Evolutionary conservation across 306 rosid genomes (phyloP).

Genomic region (Urtica urens): DNA sequence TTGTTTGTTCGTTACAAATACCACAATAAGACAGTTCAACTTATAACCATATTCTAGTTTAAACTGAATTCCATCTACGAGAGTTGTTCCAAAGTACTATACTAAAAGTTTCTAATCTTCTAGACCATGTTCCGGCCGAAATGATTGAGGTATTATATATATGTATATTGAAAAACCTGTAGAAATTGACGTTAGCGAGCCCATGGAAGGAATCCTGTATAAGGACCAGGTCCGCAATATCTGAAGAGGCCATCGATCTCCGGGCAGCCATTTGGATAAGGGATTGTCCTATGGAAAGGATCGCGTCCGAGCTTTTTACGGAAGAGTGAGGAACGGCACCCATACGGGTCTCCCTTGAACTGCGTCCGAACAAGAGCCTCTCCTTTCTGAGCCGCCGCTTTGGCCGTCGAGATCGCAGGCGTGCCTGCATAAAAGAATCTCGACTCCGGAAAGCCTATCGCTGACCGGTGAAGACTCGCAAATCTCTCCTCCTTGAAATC

Average conservation of each 20-base stretch:
- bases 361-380: conserved; percentile 76
- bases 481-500: conserved; percentile 85
- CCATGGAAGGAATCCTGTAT: conserved; percentile 70
- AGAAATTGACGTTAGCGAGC: background rate
- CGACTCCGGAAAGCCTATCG: conserved; percentile 75
- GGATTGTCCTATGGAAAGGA: conserved; percentile 83
- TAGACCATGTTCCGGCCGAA: no score
- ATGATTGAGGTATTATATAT: no score
- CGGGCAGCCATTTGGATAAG: conserved; percentile 87
- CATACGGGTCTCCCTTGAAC: conserved; percentile 69
- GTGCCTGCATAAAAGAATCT: conserved; percentile 78
- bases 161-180: no score
- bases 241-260: conserved; percentile 78
- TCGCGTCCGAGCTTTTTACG: conserved; percentile 69
- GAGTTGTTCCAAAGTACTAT: no score
- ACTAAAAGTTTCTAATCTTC: no score
- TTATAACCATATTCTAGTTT: no score
- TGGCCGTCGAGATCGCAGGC: conserved; percentile 50
- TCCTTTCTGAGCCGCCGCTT: conserved; percentile 62
- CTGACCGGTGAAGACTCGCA: conserved; percentile 72
- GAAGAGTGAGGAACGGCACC: conserved; percentile 68
- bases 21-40: no score
- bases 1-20: no score
- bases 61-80: no score
- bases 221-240: conserved; percentile 69